Percentiles rank a stretch among this genome's conserved stretches.
phyloP scores from a whole-genome alignment of 2,329 filamentous ascomycete species.

The Colletotrichum endophyticum region DNA sequence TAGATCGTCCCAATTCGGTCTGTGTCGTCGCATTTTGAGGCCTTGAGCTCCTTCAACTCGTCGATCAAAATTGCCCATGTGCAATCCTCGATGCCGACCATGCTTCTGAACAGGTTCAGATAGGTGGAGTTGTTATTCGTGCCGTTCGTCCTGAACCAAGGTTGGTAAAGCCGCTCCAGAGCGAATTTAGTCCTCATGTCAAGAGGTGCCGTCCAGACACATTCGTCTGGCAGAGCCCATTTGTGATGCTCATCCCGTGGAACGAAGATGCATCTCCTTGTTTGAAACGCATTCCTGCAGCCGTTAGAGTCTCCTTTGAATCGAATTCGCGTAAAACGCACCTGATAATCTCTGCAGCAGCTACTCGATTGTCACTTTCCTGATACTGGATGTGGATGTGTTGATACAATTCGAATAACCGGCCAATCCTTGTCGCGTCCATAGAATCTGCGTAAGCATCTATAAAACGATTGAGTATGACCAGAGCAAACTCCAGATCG shows the following conservation, averaged over 20 bases:
- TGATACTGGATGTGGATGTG: background rate
- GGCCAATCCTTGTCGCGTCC: background rate
- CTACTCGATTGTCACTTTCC: background rate
- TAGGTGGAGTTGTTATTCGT: background rate
- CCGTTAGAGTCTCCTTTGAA: background rate
- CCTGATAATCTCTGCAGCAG: background rate
- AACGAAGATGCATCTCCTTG: background rate
- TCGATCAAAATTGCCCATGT: background rate
- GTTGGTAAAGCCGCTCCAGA: slow-evolving; percentile 3
- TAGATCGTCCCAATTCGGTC: background rate
- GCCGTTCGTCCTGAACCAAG: background rate
- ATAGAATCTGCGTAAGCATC: background rate
- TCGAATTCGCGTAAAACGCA: background rate
- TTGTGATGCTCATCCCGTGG: background rate
- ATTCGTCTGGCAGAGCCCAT: background rate
- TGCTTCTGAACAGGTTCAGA: background rate
- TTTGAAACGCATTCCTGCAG: background rate
- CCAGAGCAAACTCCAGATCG: background rate
- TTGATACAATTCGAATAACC: background rate
- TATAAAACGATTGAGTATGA: background rate
- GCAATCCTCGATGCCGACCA: background rate
- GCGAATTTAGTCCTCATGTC: background rate
- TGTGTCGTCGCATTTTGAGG: background rate
- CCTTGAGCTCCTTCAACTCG: background rate
- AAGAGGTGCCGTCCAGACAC: background rate